Conservation (phyloP, 306 rosid genomes). For the Quercus cerris region DNA sequence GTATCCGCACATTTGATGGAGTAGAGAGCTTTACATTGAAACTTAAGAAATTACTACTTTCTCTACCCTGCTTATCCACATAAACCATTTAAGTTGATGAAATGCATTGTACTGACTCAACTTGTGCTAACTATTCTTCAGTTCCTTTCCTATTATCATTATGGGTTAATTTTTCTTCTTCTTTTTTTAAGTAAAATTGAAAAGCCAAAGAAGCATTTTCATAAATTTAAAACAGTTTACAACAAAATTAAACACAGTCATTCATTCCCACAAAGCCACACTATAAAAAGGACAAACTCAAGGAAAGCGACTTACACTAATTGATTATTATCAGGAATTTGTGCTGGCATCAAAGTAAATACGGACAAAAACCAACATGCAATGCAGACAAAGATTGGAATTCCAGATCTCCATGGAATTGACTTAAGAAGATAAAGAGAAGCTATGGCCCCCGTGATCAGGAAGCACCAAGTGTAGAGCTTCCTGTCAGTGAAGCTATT, state of each 20-base stretch:
- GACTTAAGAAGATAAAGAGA: conserved; percentile 49
- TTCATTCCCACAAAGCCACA: not conserved
- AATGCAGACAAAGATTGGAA: conserved; percentile 61
- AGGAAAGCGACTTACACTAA: conserved; percentile 62
- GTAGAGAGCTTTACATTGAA: too few relatives aligned
- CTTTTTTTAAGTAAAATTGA: not conserved
- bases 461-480: conserved; percentile 83
- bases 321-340: conserved; percentile 78
- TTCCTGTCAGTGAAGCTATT: conserved; percentile 83
- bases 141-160: too few relatives aligned
- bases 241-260: not conserved
- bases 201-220: too few relatives aligned
- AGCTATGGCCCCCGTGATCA: conserved; percentile 49
- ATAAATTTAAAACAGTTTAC: not conserved
- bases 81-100: not conserved
- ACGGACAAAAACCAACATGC: conserved; percentile 76
- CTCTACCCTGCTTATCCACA: not conserved
- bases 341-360: conserved; percentile 95
- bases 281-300: conserved; percentile 10
- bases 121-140: not conserved
- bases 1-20: too few relatives aligned
- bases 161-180: not conserved
- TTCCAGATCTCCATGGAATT: conserved; percentile 79
- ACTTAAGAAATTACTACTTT: not conserved
- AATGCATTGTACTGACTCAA: not conserved